phyloP scores from a whole-genome alignment of 805 yeast genomes.

The Barnettozyma vustinii region DNA sequence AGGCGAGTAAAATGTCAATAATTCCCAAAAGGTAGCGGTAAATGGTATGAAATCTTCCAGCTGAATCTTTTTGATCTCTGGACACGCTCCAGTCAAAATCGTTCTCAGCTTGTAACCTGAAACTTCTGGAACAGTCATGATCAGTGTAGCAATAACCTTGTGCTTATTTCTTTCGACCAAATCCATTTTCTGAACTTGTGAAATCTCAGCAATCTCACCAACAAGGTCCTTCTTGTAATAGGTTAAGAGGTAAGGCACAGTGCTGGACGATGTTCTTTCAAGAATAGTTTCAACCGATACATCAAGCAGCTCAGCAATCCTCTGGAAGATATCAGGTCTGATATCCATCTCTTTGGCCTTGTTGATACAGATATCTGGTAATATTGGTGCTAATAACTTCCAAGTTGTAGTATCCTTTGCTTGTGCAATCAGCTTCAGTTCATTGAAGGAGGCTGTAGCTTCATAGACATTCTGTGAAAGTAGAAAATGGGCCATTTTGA shows the following conservation, averaged over 20 bases:
- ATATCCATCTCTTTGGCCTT: slow-evolving; percentile 49
- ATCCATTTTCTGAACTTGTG: slow-evolving; percentile 39
- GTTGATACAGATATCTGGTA: slow-evolving; percentile 64
- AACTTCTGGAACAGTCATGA: slow-evolving; percentile 45
- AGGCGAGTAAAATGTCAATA: slow-evolving; percentile 36
- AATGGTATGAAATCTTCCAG: slow-evolving; percentile 25
- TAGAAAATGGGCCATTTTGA: slow-evolving; percentile 60
- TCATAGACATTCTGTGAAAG: slow-evolving; percentile 62
- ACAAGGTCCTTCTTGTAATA: slow-evolving; percentile 60
- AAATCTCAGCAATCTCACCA: slow-evolving; percentile 51
- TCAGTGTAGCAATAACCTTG: slow-evolving; percentile 50
- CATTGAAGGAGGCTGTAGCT: slow-evolving; percentile 63
- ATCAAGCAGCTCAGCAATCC: slow-evolving; percentile 60
- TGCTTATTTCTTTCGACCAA: slow-evolving; percentile 45
- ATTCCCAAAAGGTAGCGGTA: slow-evolving; percentile 33
- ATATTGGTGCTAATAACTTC: slow-evolving; percentile 72
- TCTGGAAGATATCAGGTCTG: slow-evolving; percentile 48
- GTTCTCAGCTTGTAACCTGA: slow-evolving; percentile 46
- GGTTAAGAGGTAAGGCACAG: slow-evolving; percentile 71
- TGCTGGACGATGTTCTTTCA: slow-evolving; percentile 61
- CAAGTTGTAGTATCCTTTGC: slow-evolving; percentile 62
- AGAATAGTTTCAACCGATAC: slow-evolving; percentile 59
- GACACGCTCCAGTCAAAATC: slow-evolving; percentile 48
- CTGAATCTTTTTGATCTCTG: slow-evolving; percentile 34
- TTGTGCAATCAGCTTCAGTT: slow-evolving; percentile 52